phyloP scores from a whole-genome alignment of 1,139 yeast species.

The Sugiyamaella castrensis region DNA sequence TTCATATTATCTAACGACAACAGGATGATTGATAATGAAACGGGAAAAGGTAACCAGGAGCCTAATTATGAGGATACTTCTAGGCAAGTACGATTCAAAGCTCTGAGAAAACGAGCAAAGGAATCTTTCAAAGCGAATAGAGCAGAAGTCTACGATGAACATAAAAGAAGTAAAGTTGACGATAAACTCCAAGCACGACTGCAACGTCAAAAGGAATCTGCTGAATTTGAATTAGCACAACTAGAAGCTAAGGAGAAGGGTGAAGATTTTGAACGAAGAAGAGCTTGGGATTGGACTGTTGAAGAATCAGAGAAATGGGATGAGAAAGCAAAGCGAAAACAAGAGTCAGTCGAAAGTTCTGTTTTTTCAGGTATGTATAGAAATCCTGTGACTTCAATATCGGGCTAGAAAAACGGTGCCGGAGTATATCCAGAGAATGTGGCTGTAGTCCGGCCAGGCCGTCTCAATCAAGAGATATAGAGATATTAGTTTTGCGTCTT shows the following conservation, averaged over 20 bases:
- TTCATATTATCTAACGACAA: no score
- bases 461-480: no score
- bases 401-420: no score
- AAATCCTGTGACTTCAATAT: no score
- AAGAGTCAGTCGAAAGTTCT: slow-evolving; percentile 21
- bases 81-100: slow-evolving; percentile 20
- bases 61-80: neutral
- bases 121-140: slow-evolving; percentile 41
- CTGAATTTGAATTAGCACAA: slow-evolving; percentile 43
- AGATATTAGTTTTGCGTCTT: no score
- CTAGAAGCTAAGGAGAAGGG: slow-evolving; percentile 42
- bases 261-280: slow-evolving; percentile 43
- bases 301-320: slow-evolving; percentile 72
- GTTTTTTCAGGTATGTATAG: slow-evolving; percentile 24
- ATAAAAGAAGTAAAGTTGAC: slow-evolving; percentile 38
- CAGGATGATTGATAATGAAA: no score
- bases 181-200: slow-evolving; percentile 33
- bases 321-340: slow-evolving; percentile 38
- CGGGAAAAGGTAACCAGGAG: no score
- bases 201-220: slow-evolving; percentile 38
- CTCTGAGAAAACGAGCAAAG: slow-evolving; percentile 22
- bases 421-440: no score
- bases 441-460: no score
- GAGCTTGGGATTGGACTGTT: slow-evolving; percentile 61
- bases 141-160: slow-evolving; percentile 44